Evolutionary conservation across 192 early-diverging fungal genomes (phyloP), one percentile per base, ranked within the genome.

Genomic region (Coemansia sp.): DNA sequence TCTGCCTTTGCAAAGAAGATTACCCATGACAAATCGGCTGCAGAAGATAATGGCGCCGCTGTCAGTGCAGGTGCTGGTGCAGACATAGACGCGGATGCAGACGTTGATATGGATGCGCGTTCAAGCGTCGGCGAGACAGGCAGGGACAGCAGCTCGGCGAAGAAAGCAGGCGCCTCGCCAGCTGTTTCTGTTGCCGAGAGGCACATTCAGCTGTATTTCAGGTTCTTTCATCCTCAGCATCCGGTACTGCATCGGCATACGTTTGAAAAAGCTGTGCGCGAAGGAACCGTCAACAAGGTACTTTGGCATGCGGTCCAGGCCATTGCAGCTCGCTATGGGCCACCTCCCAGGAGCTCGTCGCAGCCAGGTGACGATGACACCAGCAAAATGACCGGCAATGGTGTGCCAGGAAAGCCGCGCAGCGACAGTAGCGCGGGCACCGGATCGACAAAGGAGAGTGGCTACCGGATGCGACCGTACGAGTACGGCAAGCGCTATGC

Each of bases 221-320:
- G 62, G 48, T 71, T 63, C 63, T 83, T 74, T 34, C 80, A 83
- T 42, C 65, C 80, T 25, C 80, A 83, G 66, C 75, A 71, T 40
- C 80, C 80, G n/a, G 68, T 83, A 52, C 66, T 83, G 42, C 80
- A 83, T 59, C 80, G 80, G 22, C 56, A 58, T 36, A 74, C 80
- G 18, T 83, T 83, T 42, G 80, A 83, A 51, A 52, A 63, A 22
- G 51, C 66, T 2, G 69, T 83, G 40, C 71, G 56, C 51, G 52
- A 71, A 4, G 80, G 75, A 28, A 74, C 66, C 0, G 80, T 68
- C 34, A 75, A 31, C 64, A 62, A 63, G 29, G 72, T 68, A 25
- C 75, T 83, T 14, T 77, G 71, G 80, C 71, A 74, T 11, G 71
- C 75, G 3, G 80, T 83, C 31, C 80, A 63, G 57, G 80, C 80